These are phyloP conservation scores for Annona cherimola DNA, from an alignment of 164 flowering plant genomes.

Conservation along the genomic window DNA sequence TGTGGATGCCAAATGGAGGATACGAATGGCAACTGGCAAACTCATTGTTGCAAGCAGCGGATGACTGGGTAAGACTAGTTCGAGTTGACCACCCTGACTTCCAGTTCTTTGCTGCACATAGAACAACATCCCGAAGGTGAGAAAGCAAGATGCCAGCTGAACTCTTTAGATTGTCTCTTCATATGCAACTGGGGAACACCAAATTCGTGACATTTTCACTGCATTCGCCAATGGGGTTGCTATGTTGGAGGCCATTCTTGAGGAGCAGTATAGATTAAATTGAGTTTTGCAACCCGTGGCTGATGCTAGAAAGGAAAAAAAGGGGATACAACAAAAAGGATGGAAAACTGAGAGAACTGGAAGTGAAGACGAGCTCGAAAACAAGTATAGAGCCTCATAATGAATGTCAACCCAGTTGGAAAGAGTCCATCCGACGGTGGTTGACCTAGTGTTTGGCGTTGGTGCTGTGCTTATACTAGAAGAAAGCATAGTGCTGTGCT, in stretches of 20 bases:
- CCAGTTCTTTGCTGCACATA: conserved; percentile 39
- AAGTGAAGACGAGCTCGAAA: neutral
- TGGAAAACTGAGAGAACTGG: neutral
- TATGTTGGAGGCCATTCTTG: neutral
- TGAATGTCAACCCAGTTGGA: neutral
- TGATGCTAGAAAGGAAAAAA: neutral
- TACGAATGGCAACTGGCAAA: conserved; percentile 41
- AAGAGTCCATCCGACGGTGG: neutral
- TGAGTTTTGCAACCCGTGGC: neutral
- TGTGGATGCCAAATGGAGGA: conserved; percentile 65
- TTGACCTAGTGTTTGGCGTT: neutral
- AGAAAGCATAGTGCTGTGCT: neutral
- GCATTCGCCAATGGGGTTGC: neutral
- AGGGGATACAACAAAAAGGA: too few species aligned
- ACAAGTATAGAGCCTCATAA: neutral
- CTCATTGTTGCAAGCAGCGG: conserved; percentile 61
- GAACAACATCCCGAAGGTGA: conserved; percentile 36
- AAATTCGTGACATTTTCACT: neutral
- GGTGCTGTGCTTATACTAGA: neutral
- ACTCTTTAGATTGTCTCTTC: neutral
- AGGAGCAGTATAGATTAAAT: neutral
- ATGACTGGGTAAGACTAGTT: conserved; percentile 46
- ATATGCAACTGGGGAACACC: neutral
- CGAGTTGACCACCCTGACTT: conserved; percentile 78
- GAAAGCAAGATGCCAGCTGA: neutral